Evolutionary conservation across 2,329 filamentous ascomycete species (phyloP), one percentile per base, ranked within the genome.

Genomic region (Camptophora hylomeconis): DNA sequence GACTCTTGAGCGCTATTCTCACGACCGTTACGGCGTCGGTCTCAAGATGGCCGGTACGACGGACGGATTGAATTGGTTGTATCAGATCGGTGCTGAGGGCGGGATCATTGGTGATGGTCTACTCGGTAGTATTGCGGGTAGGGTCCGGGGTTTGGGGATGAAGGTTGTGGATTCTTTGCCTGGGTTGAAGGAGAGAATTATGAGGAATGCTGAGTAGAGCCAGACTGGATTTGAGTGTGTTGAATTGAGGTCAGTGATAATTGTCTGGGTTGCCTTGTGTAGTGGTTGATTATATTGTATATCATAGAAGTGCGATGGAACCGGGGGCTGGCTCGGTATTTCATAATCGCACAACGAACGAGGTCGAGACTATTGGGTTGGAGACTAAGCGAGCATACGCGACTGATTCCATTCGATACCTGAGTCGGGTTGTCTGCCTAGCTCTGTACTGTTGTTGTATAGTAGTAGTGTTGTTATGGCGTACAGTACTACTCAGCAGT

Each of bases 1-100:
- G 53, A 75, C 79, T 4, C 63, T 98, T 15, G 86, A 94, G 52
- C 56, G 70, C 10, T 98, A 95, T 57, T 75, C 75, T 40, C 64
- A 69, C 1, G 82, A 89, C 47, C 69, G 86, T 20, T 98, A 92
- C 53, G 69, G 75, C 2, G 70, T 31, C 28, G 42, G 40, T 1
- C 21, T 45, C n/a, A 17, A 39, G 15, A 39, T 45, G 35, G 35
- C 31, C n/a, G 37, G 38, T 19, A 36, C 38, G 3, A 38, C 41
- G 5, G 42, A 45, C 26, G 29, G 32, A 5, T 30, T 45, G 31
- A 42, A 45, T 21, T 29, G 23, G 22, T 14, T 40, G 20, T 45
- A 42, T 31, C 40, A 43, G 32, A 7, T 45, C n/a, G 38, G 37
- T 4, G 34, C 31, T 11, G 19, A 13, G n/a, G 37, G 28, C 5